Conservation (phyloP, 129 eudicot species). For the Apium graveolens region DNA sequence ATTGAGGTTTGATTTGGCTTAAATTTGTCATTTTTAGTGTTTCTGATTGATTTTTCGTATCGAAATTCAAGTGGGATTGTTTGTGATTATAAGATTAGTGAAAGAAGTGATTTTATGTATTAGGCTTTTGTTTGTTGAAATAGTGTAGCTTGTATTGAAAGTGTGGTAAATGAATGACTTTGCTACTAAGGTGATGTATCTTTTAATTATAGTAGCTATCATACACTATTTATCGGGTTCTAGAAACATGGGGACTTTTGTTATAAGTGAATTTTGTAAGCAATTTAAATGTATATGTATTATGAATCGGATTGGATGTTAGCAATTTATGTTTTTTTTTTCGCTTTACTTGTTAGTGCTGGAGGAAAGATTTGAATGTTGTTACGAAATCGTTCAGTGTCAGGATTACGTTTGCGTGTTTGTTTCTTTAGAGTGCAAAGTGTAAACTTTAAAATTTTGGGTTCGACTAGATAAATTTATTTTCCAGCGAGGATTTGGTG, state of each 20-base stretch:
- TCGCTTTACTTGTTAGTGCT: neutral
- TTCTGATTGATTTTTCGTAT: neutral
- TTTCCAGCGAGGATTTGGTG: neutral
- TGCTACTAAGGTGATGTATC: conserved; percentile 8
- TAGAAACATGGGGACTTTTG: neutral
- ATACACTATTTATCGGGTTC: neutral
- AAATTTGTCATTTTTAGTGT: neutral
- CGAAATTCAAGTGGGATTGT: neutral
- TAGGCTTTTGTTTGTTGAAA: neutral
- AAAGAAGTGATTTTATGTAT: neutral
- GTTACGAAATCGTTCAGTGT: neutral
- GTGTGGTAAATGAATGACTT: conserved; percentile 15
- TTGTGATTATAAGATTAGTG: neutral
- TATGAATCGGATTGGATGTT: neutral
- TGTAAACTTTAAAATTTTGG: neutral
- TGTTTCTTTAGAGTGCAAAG: neutral
- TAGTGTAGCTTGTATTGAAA: conserved; percentile 8
- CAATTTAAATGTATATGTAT: neutral
- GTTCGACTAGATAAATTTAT: neutral
- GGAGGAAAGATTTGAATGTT: neutral
- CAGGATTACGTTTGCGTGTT: neutral
- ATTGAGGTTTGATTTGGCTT: conserved; percentile 1
- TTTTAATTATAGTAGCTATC: neutral
- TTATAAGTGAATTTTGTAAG: neutral
- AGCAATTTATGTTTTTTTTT: neutral